Conservation (phyloP, 106 monocot species). For the Dendrobium officinale region DNA sequence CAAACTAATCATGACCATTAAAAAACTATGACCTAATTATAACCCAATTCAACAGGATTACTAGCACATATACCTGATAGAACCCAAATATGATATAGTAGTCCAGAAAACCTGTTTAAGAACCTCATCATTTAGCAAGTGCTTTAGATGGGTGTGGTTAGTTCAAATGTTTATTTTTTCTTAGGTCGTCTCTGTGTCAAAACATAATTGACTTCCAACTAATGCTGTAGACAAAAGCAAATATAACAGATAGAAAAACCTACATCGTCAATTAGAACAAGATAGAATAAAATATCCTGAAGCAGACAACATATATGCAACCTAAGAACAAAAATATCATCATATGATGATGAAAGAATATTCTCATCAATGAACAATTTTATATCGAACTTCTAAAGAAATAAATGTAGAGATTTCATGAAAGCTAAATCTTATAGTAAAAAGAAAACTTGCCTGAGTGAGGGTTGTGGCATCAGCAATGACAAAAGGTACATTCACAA, state of each 20-base stretch:
- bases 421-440: neutral
- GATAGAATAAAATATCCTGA: neutral
- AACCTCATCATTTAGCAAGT: neutral
- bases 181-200: neutral
- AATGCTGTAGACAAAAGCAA: neutral
- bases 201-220: neutral
- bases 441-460: slow-evolving; percentile 53
- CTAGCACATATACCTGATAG: too few relatives aligned
- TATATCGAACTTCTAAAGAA: neutral
- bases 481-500: slow-evolving; percentile 84
- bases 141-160: neutral
- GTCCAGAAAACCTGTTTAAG: neutral
- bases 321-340: neutral
- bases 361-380: neutral
- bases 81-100: neutral
- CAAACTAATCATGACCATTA: too few relatives aligned
- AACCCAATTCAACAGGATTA: too few relatives aligned
- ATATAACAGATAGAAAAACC: neutral
- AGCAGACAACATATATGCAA: neutral
- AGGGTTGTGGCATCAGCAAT: slow-evolving; percentile 87
- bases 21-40: too few relatives aligned
- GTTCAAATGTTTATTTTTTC: neutral
- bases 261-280: neutral
- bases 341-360: neutral
- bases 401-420: neutral